Evolutionary conservation across 495 filamentous ascomycete genomes (phyloP).

Genomic region (Tricharina praecox): DNA sequence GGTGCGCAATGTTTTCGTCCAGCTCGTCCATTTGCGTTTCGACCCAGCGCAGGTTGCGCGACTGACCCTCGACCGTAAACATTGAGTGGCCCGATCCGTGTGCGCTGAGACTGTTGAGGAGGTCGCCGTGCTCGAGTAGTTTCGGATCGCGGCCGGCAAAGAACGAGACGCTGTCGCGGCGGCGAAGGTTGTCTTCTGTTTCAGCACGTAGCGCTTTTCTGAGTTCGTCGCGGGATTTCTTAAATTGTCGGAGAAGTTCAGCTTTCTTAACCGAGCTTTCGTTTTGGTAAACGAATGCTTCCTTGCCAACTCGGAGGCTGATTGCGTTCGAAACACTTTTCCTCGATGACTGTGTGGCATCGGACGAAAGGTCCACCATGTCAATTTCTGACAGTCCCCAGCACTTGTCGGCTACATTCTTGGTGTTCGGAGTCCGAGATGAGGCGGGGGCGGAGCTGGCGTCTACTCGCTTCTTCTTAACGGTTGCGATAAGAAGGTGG

Average conservation of each 20-base stretch:
- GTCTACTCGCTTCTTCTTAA: conserved; percentile 77
- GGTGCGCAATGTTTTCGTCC: conserved; percentile 86
- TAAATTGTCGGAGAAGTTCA: conserved; percentile 65
- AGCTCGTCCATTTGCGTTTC: conserved; percentile 90
- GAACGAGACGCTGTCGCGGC: conserved; percentile 66
- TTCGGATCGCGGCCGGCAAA: conserved; percentile 56
- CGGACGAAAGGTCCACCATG: conserved; percentile 63
- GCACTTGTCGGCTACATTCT: conserved; percentile 80
- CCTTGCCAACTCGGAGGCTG: conserved; percentile 72
- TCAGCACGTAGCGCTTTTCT: conserved; percentile 67
- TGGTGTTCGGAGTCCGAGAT: conserved; percentile 34
- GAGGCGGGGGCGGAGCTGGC: conserved; percentile 30
- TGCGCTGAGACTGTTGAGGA: conserved; percentile 50
- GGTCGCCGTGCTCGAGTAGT: conserved; percentile 51
- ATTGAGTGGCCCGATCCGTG: conserved; percentile 46
- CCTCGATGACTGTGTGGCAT: conserved; percentile 41
- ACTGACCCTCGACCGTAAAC: conserved; percentile 90
- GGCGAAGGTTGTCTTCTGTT: conserved; percentile 59
- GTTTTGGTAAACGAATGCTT: conserved; percentile 83
- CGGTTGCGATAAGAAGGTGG: conserved; percentile 73
- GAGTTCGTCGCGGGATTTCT: conserved; percentile 81
- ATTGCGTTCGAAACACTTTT: conserved; percentile 70
- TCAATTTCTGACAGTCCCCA: conserved; percentile 91
- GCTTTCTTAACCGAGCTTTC: conserved; percentile 66
- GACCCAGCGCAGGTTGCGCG: conserved; percentile 88